Percentiles rank a stretch among this genome's conserved stretches.
Conservation (phyloP, 2,329 filamentous ascomycete species). For the Eutypella sp. region DNA sequence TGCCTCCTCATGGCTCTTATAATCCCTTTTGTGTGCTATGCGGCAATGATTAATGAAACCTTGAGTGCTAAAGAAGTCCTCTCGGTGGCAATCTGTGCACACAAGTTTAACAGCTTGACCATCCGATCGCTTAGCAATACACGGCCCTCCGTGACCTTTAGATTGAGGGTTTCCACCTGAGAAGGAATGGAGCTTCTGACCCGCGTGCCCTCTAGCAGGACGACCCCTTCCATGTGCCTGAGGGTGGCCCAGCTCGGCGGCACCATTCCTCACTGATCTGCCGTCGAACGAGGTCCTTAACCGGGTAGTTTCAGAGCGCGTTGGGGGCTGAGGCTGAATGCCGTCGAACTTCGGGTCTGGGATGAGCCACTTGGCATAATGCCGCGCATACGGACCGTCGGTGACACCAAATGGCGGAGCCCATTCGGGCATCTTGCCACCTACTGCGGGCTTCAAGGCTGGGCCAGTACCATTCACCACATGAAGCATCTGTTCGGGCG, state of each 20-base stretch:
- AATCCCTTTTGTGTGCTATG: conserved; percentile 88
- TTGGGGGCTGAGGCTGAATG: conserved; percentile 42
- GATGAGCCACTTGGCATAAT: conserved; percentile 94
- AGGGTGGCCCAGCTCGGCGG: conserved; percentile 46
- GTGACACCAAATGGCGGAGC: conserved; percentile 86
- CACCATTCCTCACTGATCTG: conserved; percentile 73
- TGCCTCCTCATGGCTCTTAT: conserved; percentile 93
- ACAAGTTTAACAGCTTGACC: conserved; percentile 84
- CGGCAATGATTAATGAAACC: conserved; percentile 99
- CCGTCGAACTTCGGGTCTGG: conserved; percentile 84
- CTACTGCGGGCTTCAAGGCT: conserved; percentile 56
- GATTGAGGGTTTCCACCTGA: conserved; percentile 64
- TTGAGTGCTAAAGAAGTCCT: conserved; percentile 93
- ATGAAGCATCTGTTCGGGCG: conserved; percentile 62
- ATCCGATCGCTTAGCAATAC: conserved; percentile 80
- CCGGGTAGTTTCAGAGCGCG: conserved; percentile 35
- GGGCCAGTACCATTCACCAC: conserved; percentile 72
- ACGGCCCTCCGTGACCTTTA: conserved; percentile 82
- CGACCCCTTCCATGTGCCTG: conserved; percentile 48
- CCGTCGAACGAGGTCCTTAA: conserved; percentile 56
- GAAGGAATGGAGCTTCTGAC: conserved; percentile 63
- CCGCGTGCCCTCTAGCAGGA: conserved; percentile 42
- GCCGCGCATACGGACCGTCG: conserved; percentile 87
- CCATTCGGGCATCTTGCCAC: conserved; percentile 65
- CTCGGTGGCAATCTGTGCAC: conserved; percentile 80